Evolutionary conservation across 352 stramenopile species (phyloP).

Genomic region (Plasmopara muralis): DNA sequence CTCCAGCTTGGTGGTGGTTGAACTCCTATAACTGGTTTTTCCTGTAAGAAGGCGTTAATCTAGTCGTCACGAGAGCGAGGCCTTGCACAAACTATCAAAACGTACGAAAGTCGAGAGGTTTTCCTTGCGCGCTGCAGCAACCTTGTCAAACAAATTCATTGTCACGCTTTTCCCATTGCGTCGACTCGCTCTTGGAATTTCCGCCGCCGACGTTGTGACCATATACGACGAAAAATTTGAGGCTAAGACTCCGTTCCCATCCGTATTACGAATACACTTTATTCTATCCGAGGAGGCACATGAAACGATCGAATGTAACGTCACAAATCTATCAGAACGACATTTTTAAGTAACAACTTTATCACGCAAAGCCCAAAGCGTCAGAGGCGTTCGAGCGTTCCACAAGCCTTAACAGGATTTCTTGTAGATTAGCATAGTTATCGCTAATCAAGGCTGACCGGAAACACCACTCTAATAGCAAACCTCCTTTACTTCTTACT

Average conservation of each 20-base stretch:
- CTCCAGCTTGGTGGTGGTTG: constrained; percentile 8
- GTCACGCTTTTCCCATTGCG: constrained; percentile 20
- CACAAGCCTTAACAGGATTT: constrained; percentile 25
- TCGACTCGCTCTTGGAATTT: background rate
- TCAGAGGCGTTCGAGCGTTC: background rate
- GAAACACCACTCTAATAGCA: background rate
- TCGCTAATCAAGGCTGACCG: constrained; percentile 6
- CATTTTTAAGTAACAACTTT: too few relatives aligned
- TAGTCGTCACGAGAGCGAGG: background rate
- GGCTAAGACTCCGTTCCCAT: too few relatives aligned
- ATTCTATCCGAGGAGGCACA: too few relatives aligned
- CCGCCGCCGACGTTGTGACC: too few relatives aligned
- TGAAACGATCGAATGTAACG: too few relatives aligned
- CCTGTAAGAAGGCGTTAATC: constrained; percentile 7
- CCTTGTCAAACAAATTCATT: constrained; percentile 69
- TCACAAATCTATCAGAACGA: too few relatives aligned
- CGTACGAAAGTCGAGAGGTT: constrained; percentile 48
- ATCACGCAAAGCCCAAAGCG: background rate
- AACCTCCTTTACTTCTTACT: constrained; percentile 13
- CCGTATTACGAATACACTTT: too few relatives aligned
- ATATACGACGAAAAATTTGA: too few relatives aligned
- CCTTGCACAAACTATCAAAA: background rate
- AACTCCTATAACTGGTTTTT: constrained; percentile 9
- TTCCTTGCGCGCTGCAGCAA: constrained; percentile 60
- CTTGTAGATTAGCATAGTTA: constrained; percentile 27